Evolutionary conservation across 2,329 filamentous ascomycete species (phyloP).

Genomic region (Sporothrix pseudoabietina): DNA sequence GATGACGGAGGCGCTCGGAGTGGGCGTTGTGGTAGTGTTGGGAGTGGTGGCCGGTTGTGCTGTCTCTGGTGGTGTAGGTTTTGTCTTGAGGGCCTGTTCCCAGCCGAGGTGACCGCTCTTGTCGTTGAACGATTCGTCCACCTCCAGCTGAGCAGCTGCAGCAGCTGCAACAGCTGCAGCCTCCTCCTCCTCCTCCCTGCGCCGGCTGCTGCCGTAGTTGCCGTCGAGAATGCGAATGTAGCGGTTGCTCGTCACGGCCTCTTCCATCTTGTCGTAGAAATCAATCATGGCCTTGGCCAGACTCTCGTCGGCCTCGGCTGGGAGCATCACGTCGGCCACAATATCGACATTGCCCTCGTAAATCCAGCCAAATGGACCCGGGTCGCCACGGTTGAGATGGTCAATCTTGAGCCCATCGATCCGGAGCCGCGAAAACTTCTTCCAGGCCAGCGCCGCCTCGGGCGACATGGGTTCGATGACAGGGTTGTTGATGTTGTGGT

Average conservation of each 20-base stretch:
- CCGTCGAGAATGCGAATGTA: constrained; percentile 62
- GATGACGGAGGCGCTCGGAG: background rate
- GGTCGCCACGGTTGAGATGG: constrained; percentile 88
- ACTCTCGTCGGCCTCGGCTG: constrained; percentile 81
- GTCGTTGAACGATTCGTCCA: background rate
- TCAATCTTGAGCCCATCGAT: constrained; percentile 95
- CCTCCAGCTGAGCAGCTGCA: background rate
- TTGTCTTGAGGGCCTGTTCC: background rate
- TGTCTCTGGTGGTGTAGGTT: background rate
- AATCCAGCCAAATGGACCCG: constrained; percentile 97
- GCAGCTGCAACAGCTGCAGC: background rate
- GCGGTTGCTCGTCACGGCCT: constrained; percentile 79
- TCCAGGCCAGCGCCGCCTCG: constrained; percentile 64
- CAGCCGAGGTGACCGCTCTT: constrained; percentile 20
- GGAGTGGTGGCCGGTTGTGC: background rate
- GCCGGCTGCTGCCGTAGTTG: constrained; percentile 30
- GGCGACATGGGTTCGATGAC: constrained; percentile 25
- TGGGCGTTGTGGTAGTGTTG: background rate
- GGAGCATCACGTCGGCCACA: constrained; percentile 92
- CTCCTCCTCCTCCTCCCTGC: background rate
- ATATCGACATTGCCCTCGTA: constrained; percentile 97
- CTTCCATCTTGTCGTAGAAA: constrained; percentile 94
- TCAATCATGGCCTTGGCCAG: constrained; percentile 95
- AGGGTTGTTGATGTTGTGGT: constrained; percentile 55
- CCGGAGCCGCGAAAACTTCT: constrained; percentile 89